These are phyloP conservation scores for Dipteronia sinensis DNA, from an alignment of 345 rosid species.

Conservation along the genomic window DNA sequence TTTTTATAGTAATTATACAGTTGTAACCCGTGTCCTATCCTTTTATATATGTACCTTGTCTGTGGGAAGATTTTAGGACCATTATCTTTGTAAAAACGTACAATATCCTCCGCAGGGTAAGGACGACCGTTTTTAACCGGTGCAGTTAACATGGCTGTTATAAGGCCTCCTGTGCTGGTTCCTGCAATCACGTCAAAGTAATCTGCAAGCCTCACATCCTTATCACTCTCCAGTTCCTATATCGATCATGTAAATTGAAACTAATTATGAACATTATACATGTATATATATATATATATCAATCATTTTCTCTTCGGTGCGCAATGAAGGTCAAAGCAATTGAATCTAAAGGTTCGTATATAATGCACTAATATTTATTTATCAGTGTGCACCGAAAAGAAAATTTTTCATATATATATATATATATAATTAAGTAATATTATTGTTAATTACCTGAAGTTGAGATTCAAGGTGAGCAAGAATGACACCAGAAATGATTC, in stretches of 20 bases:
- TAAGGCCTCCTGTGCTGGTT: slow-evolving; percentile 77
- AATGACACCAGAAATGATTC: slow-evolving; percentile 66
- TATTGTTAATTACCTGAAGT: slow-evolving; percentile 62
- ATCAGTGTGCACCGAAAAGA: no score
- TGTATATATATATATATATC: no score
- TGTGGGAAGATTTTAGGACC: slow-evolving; percentile 67
- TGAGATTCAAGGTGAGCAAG: slow-evolving; percentile 69
- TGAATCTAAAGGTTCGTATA: no score
- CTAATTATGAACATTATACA: no score
- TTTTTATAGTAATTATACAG: no score
- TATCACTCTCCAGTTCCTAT: slow-evolving; percentile 55
- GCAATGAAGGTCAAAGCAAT: no score
- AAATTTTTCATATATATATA: no score
- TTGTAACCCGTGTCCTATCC: no score
- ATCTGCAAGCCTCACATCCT: slow-evolving; percentile 63
- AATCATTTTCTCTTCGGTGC: no score
- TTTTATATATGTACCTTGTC: slow-evolving; percentile 1
- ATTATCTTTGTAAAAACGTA: slow-evolving; percentile 58
- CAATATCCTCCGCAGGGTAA: slow-evolving; percentile 56
- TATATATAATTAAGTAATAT: no score
- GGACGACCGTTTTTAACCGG: slow-evolving; percentile 53
- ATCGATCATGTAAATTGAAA: no score
- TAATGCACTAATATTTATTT: no score
- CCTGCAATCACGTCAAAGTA: slow-evolving; percentile 79
- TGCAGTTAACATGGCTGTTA: slow-evolving; percentile 60